Percentiles rank a stretch among this genome's conserved stretches.
These are phyloP conservation scores for Micractinium sp. DNA, from an alignment of 139 green algal genomes.

Conservation along the genomic window DNA sequence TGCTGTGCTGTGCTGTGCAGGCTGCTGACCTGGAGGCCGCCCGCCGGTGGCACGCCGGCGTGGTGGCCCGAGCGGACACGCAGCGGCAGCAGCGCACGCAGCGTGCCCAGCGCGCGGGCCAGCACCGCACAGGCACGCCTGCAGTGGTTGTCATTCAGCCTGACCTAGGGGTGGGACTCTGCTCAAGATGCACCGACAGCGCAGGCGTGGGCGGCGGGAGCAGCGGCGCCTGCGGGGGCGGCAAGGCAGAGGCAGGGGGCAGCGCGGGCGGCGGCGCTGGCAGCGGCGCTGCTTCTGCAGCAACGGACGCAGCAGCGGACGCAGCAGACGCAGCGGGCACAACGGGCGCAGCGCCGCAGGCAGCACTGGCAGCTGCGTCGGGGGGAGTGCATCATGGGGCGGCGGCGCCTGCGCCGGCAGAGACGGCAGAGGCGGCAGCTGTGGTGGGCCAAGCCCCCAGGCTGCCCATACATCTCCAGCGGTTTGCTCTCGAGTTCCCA, in stretches of 20 bases:
- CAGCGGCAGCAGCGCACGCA: background rate
- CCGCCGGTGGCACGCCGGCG: background rate
- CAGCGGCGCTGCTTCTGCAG: background rate
- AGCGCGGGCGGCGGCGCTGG: too few species aligned
- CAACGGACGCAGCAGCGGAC: background rate
- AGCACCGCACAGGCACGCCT: background rate
- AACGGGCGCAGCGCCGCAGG: background rate
- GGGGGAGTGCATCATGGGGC: background rate
- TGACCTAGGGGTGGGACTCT: background rate
- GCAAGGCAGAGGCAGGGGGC: background rate
- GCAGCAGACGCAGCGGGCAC: background rate
- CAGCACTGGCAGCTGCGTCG: background rate
- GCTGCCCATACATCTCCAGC: background rate
- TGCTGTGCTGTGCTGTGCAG: background rate
- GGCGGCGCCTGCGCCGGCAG: background rate
- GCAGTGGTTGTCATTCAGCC: slow-evolving; percentile 1
- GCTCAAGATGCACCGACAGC: background rate
- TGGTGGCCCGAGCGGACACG: background rate
- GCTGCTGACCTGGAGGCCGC: slow-evolving; percentile 2
- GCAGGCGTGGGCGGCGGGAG: background rate
- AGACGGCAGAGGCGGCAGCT: background rate
- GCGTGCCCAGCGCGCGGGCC: background rate
- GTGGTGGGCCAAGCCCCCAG: too few species aligned
- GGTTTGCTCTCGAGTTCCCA: background rate
- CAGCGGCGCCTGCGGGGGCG: background rate